Evolutionary conservation across 345 rosid species (phyloP).

Genomic region (Arabidopsis suecica): DNA sequence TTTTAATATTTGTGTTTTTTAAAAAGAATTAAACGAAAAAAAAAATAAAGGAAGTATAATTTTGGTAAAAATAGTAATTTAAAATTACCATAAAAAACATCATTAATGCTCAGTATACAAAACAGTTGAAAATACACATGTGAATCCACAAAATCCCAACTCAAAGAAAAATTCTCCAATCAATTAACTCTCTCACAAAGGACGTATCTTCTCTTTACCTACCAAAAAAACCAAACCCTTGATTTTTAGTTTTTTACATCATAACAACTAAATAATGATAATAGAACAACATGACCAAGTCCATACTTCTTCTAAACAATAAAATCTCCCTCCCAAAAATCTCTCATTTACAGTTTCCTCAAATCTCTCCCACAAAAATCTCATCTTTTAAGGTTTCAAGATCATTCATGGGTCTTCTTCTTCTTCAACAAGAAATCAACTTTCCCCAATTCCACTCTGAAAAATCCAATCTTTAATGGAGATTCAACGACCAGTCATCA

Average conservation of each 20-base stretch:
- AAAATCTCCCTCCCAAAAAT: constrained; percentile 47
- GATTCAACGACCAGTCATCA: constrained; percentile 57
- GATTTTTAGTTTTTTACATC: background rate
- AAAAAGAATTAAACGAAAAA: too few relatives aligned
- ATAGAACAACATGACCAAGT: constrained; percentile 35
- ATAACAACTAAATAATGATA: constrained; percentile 1
- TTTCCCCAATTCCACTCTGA: background rate
- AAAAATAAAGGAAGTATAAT: too few relatives aligned
- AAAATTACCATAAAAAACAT: background rate
- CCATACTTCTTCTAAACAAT: constrained; percentile 19
- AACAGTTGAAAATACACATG: constrained; percentile 33
- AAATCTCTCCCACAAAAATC: constrained; percentile 39
- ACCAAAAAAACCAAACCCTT: background rate
- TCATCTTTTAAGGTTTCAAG: constrained; percentile 34
- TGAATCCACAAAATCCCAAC: constrained; percentile 34
- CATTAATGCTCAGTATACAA: constrained; percentile 10
- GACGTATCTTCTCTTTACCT: constrained; percentile 41
- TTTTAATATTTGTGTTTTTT: too few relatives aligned
- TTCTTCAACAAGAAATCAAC: constrained; percentile 21
- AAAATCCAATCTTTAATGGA: constrained; percentile 49
- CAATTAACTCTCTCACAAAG: constrained; percentile 36
- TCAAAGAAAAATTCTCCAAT: constrained; percentile 32
- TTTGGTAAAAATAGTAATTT: too few relatives aligned
- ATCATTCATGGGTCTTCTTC: constrained; percentile 39
- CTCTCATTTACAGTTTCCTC: constrained; percentile 37